A percentile compares a stretch with the other conserved stretches of the same genome.
Conservation (phyloP, 768 basidiomycete genomes). For the Lentinula guzmanii region DNA sequence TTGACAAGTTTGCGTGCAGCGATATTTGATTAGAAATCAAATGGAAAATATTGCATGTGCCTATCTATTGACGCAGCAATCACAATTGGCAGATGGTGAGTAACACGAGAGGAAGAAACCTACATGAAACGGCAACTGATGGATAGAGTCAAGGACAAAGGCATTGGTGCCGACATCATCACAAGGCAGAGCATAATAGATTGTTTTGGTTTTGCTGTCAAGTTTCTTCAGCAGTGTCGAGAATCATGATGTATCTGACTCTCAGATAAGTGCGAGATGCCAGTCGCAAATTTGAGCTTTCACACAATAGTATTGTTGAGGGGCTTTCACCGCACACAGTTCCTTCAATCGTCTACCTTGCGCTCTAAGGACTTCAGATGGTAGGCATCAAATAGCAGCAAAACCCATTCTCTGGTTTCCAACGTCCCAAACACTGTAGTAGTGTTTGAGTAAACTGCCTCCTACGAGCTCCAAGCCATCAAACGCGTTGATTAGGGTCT, state of each 20-base stretch:
- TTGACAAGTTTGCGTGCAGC: conserved; percentile 7
- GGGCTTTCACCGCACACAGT: too few species aligned
- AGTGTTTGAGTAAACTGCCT: conserved; percentile 53
- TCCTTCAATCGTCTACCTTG: too few species aligned
- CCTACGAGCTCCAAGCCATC: conserved; percentile 47
- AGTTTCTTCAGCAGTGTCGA: too few species aligned
- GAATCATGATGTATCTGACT: too few species aligned
- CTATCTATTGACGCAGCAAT: neutral
- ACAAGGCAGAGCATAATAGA: too few species aligned
- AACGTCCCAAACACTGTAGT: conserved; percentile 55
- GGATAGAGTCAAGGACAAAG: neutral
- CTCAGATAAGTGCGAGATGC: too few species aligned
- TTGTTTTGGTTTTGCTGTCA: too few species aligned
- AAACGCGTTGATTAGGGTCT: conserved; percentile 56
- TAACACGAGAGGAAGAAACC: neutral
- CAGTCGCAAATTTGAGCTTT: too few species aligned
- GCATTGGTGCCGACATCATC: too few species aligned
- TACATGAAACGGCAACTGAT: neutral
- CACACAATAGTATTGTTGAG: too few species aligned
- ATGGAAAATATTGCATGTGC: conserved; percentile 19
- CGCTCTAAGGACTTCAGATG: too few species aligned
- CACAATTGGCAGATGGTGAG: too few species aligned
- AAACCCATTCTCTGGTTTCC: conserved; percentile 45
- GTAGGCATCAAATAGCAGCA: conserved; percentile 28
- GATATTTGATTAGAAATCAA: conserved; percentile 26